Percentiles rank a stretch among this genome's conserved stretches.
phyloP scores from a whole-genome alignment of 257 asterid species.

The Lithospermum erythrorhizon region DNA sequence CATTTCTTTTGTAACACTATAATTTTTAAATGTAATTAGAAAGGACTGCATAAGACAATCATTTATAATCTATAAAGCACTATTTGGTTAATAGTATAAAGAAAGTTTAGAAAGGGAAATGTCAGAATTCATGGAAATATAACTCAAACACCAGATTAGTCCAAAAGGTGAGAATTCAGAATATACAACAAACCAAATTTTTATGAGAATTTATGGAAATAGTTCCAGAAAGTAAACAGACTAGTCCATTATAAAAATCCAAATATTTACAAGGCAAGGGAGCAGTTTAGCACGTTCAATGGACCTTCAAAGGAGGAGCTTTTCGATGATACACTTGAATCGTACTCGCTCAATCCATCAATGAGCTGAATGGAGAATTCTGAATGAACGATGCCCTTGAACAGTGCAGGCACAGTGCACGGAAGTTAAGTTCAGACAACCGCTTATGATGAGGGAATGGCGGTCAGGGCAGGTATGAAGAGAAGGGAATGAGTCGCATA shows the following conservation, averaged over 20 bases:
- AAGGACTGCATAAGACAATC: not conserved
- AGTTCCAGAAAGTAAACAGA: too few relatives aligned
- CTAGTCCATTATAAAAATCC: not conserved
- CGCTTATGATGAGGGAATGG: slow-evolving; percentile 83
- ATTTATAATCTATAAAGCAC: not conserved
- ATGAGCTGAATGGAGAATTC: slow-evolving; percentile 55
- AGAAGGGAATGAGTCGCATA: slow-evolving; percentile 90
- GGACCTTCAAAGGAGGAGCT: not conserved
- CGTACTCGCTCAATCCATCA: slow-evolving; percentile 7
- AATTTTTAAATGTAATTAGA: not conserved
- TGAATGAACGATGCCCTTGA: slow-evolving; percentile 48
- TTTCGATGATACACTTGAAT: not conserved
- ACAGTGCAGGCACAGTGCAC: slow-evolving; percentile 80
- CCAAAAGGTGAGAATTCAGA: too few relatives aligned
- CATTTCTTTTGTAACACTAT: not conserved
- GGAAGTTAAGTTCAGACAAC: slow-evolving; percentile 72
- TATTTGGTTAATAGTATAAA: too few relatives aligned
- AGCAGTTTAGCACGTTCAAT: too few relatives aligned
- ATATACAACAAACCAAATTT: too few relatives aligned
- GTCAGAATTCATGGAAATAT: too few relatives aligned
- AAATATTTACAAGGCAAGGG: too few relatives aligned
- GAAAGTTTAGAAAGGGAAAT: too few relatives aligned
- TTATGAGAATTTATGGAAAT: too few relatives aligned
- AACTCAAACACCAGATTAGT: too few relatives aligned
- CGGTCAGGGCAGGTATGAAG: slow-evolving; percentile 84